Conservation (phyloP, 805 yeast genomes). For the Komagataella ulmi region DNA sequence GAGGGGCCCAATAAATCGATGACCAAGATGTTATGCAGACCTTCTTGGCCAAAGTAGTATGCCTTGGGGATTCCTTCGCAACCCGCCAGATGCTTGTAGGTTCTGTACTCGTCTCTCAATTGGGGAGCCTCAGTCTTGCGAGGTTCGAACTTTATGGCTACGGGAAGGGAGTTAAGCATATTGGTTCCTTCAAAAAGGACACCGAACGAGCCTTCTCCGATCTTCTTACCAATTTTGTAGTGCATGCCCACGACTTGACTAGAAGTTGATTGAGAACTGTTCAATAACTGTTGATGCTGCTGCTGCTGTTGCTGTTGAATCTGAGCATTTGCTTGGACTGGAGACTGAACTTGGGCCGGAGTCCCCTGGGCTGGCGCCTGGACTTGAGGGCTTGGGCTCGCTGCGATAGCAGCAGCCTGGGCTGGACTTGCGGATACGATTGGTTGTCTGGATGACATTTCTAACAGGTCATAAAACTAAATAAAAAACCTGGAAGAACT, state of each 20-base stretch:
- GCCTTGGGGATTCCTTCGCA: conserved; percentile 85
- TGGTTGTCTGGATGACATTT: not conserved
- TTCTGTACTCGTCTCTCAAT: conserved; percentile 87
- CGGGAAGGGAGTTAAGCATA: conserved; percentile 81
- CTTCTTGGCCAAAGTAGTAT: conserved; percentile 98
- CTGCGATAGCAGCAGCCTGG: not conserved
- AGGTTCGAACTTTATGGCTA: conserved; percentile 95
- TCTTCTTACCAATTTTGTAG: conserved; percentile 92
- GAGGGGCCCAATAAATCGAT: conserved; percentile 94
- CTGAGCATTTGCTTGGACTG: conserved; percentile 3
- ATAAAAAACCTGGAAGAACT: not conserved
- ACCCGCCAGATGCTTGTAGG: conserved; percentile 81
- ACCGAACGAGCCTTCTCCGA: conserved; percentile 98
- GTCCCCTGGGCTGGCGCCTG: not conserved
- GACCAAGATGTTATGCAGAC: conserved; percentile 87
- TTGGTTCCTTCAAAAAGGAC: conserved; percentile 94
- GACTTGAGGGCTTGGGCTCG: not conserved
- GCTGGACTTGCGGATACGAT: not conserved
- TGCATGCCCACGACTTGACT: conserved; percentile 83
- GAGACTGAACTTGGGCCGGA: not conserved
- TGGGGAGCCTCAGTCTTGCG: conserved; percentile 97
- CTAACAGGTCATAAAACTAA: not conserved
- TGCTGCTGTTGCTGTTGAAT: conserved; percentile 21
- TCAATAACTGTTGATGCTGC: conserved; percentile 15
- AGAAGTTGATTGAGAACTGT: conserved; percentile 15